Base-by-base conservation (phyloP, 192 early-diverging fungal genomes). In the Ambispora gerdemannii region DNA sequence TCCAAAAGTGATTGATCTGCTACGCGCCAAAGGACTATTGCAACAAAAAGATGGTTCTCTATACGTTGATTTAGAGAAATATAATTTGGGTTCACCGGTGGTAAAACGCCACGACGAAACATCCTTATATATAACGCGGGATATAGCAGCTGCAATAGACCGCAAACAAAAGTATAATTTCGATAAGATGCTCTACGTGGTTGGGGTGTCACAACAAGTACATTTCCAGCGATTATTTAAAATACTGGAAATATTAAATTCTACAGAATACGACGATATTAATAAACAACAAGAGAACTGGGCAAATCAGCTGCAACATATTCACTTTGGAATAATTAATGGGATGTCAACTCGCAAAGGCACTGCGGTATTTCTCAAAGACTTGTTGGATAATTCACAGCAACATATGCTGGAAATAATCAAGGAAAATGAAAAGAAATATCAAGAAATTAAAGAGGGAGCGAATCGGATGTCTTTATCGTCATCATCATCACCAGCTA, bases 311-410 rank as follows among this genome's bases (percentile, higher is more conserved):
- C 86, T 92, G 71, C 76, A 88, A 47, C 95, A 98, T 80, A 86
- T 96, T 63, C 86, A 84, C 56, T 98, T 94, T 72, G 97, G 97
- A 6, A 80, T 92, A 73, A 90, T 98, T 59, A 82, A 89, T 61
- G 89, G 89, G 75, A 95, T 98, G 91, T 92, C 88, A 70, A 98
- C 97, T 4, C 88, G 95, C 27, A 90, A 86, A 71, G 95, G 97
- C 43, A 93, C 84, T 0, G 94, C 88, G 13, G 90, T 98, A 11
- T 95, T 96, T 78, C 82, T 98, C 52, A 86, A 95, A 65, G 97
- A 98, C 73, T 92, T 98, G 70, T 82, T 98, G 20, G 86, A 91
- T 65, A 83, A 87, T 13, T 88, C 90, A 49, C 83, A 90, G 76
- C 86, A 89, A 27, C 84, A 83, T 35, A 95, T 96, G 89, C 83